Evolutionary conservation across 441 rosid genomes (phyloP).

Genomic region (Flueggea neowawraea): DNA sequence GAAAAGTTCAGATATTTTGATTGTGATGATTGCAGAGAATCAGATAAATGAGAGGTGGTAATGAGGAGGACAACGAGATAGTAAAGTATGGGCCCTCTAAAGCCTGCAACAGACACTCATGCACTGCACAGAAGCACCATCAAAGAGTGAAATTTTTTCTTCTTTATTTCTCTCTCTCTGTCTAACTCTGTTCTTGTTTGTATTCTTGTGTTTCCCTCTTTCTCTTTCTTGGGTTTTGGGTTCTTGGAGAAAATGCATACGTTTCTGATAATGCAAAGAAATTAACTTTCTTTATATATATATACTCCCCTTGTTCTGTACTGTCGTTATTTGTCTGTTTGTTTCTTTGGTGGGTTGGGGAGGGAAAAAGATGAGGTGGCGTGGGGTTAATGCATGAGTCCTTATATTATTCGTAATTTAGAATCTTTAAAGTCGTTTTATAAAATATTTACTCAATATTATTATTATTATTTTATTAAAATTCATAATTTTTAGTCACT

Average conservation of each 20-base stretch:
- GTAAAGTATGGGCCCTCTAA: constrained; percentile 49
- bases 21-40: constrained; percentile 51
- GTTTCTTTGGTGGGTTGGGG: constrained; percentile 8
- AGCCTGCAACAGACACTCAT: constrained; percentile 90
- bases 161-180: constrained; percentile 15
- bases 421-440: no score
- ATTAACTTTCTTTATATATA: no score
- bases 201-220: constrained; percentile 22
- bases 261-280: no score
- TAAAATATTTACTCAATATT: no score
- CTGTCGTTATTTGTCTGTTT: no score
- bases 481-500: no score
- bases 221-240: constrained; percentile 58
- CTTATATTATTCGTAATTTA: no score
- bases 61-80: constrained; percentile 19
- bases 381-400: constrained; percentile 25
- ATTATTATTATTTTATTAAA: no score
- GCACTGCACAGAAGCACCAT: constrained; percentile 32
- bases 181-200: constrained; percentile 27
- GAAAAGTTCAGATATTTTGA: constrained; percentile 59
- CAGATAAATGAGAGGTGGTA: constrained; percentile 31
- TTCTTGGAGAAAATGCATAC: constrained; percentile 5
- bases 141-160: constrained; percentile 8
- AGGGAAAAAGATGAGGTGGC: constrained; percentile 5
- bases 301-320: no score